A percentile compares a stretch with the other conserved stretches of the same genome.
Conservation (phyloP, 1,284 basidiomycete genomes). For the Ganoderma sinense region DNA sequence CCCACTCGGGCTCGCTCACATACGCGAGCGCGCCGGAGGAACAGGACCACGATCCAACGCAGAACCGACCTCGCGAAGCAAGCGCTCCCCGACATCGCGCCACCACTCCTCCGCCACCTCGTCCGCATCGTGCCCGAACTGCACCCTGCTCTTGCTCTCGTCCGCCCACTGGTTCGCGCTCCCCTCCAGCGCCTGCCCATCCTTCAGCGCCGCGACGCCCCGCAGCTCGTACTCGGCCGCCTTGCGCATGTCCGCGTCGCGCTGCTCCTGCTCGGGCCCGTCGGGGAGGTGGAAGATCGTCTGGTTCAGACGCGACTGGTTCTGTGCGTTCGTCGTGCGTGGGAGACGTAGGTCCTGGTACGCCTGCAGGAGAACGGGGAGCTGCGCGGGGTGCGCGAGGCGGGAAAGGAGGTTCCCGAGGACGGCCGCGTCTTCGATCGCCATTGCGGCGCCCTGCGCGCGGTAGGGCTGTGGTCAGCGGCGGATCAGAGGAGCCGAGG, state of each 20-base stretch:
- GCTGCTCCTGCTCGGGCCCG: constrained; percentile 57
- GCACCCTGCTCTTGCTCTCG: constrained; percentile 47
- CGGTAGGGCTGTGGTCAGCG: constrained; percentile 55
- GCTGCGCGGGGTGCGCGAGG: constrained; percentile 49
- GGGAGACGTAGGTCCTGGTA: constrained; percentile 58
- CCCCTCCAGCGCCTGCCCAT: constrained; percentile 33
- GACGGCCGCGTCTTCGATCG: constrained; percentile 71
- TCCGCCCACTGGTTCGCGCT: constrained; percentile 63
- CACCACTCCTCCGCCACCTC: constrained; percentile 57
- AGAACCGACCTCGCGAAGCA: no score
- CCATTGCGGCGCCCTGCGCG: constrained; percentile 70
- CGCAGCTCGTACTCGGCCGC: constrained; percentile 52
- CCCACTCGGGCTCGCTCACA: no score
- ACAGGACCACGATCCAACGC: no score
- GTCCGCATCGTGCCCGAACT: constrained; percentile 62
- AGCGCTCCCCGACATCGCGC: constrained; percentile 39
- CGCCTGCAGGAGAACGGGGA: constrained; percentile 54
- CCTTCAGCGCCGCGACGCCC: constrained; percentile 17
- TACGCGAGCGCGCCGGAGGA: no score
- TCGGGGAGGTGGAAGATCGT: constrained; percentile 62
- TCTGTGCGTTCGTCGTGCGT: constrained; percentile 57
- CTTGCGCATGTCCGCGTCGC: constrained; percentile 57
- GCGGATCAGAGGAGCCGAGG: no score
- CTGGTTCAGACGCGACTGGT: constrained; percentile 57
- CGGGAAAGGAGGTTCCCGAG: constrained; percentile 65